A percentile compares a stretch with the other conserved stretches of the same genome.
These are phyloP conservation scores for Pittosporum tobira DNA, from an alignment of 129 eudicot species.

Conservation along the genomic window DNA sequence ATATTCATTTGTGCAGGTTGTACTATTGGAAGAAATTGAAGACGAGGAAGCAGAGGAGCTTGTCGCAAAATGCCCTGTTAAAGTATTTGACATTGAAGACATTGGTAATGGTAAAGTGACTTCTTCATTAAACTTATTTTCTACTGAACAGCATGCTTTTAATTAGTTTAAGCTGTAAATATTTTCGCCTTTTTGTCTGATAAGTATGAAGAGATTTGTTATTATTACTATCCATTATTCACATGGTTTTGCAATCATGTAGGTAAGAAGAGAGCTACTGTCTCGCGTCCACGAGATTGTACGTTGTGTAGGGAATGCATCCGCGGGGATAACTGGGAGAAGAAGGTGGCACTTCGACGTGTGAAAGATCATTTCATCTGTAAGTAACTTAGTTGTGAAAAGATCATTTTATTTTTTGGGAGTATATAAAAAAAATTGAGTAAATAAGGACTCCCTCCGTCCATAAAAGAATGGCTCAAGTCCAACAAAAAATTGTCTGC, in stretches of 20 bases:
- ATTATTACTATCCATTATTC: not conserved
- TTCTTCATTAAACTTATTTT: not conserved
- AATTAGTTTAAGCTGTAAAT: not conserved
- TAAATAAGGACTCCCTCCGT: no score
- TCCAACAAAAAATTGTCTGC: no score
- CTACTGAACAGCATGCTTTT: not conserved
- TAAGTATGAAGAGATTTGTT: not conserved
- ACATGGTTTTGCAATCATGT: slow-evolving; percentile 5
- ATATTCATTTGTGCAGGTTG: slow-evolving; percentile 32
- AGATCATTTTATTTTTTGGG: no score
- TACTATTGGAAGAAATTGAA: slow-evolving; percentile 59
- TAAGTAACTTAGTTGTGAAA: slow-evolving; percentile 30
- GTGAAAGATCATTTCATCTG: slow-evolving; percentile 88
- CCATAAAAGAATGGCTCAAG: no score
- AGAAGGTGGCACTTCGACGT: slow-evolving; percentile 60
- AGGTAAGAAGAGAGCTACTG: slow-evolving; percentile 65
- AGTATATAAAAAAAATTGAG: no score
- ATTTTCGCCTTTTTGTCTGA: not conserved
- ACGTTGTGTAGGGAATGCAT: slow-evolving; percentile 88
- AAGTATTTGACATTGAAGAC: slow-evolving; percentile 93
- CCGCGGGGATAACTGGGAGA: slow-evolving; percentile 65
- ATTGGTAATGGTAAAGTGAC: slow-evolving; percentile 42
- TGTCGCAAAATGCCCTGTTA: slow-evolving; percentile 64
- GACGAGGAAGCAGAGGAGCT: slow-evolving; percentile 58
- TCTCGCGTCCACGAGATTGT: slow-evolving; percentile 67